A percentile compares a stretch with the other conserved stretches of the same genome.
Conservation (phyloP, 306 rosid species). For the Cucumis sativus region DNA sequence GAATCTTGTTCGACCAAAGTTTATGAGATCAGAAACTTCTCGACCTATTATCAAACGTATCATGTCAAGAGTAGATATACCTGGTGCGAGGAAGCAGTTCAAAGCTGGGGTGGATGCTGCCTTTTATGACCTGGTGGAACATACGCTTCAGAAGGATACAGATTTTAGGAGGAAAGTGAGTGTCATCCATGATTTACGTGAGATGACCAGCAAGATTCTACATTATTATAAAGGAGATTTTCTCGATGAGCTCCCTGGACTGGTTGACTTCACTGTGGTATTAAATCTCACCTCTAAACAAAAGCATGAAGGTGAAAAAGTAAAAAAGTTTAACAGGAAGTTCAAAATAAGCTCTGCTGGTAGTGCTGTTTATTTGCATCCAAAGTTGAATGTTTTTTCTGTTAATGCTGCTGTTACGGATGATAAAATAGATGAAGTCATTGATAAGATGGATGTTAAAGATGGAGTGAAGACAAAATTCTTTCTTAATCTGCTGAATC, state of each 20-base stretch:
- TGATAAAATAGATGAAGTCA: slow-evolving; percentile 38
- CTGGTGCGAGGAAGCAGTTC: slow-evolving; percentile 32
- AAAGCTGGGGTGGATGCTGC: slow-evolving; percentile 25
- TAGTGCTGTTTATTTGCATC: slow-evolving; percentile 77
- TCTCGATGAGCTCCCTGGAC: slow-evolving; percentile 95
- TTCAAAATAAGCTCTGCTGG: slow-evolving; percentile 67
- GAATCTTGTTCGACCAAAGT: slow-evolving; percentile 79
- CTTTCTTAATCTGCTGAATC: slow-evolving; percentile 43
- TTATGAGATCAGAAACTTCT: slow-evolving; percentile 45
- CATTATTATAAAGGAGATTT: slow-evolving; percentile 94
- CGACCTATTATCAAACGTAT: slow-evolving; percentile 65
- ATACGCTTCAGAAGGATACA: slow-evolving; percentile 63
- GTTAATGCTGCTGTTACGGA: slow-evolving; percentile 31
- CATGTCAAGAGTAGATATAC: slow-evolving; percentile 45
- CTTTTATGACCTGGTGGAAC: slow-evolving; percentile 62
- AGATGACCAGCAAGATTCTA: slow-evolving; percentile 75
- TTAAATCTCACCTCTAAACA: slow-evolving; percentile 53
- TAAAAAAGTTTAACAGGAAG: slow-evolving; percentile 34
- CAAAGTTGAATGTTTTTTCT: slow-evolving; percentile 37
- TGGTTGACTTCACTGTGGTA: slow-evolving; percentile 63
- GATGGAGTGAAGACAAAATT: slow-evolving; percentile 85
- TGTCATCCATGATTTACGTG: slow-evolving; percentile 84
- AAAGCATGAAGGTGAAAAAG: slow-evolving; percentile 36
- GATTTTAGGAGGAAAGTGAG: slow-evolving; percentile 69
- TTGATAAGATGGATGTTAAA: slow-evolving; percentile 33